Evolutionary conservation across 2,329 filamentous ascomycete species (phyloP), one percentile per base, ranked within the genome.

Genomic region (Fusarium irregulare): DNA sequence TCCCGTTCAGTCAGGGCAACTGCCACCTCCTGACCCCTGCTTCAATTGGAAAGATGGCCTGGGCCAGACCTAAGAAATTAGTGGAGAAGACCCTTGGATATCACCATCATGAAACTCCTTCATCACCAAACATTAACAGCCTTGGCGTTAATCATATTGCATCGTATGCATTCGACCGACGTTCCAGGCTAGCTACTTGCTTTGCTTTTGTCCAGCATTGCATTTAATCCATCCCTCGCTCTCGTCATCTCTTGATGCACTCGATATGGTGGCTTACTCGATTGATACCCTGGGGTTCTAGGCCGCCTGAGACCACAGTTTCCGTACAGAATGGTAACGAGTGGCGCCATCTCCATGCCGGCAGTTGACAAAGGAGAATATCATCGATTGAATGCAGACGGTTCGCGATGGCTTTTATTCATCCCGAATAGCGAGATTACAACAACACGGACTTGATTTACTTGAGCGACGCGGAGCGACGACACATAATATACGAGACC

Each of bases 21-120:
- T 66, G 45, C 20, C 47, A 60, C 30, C 70, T 65, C 68, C 70
- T 72, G 13, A 53, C 70, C 72, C 72, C 70, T 75, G 70, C 70
- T 63, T 70, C 23, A 51, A 27, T 51, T 41, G 23, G 16, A 18
- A 14, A 16, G 45, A 48, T 50, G 56, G 61, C 53, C 59, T 65
- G 54, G 47, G 42, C 47, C 50, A 45, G 56, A 37, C 34, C 34
- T 37, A 11, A 37, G 34, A 3, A 10, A 37, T 37, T 37, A 62
- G 65, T 59, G 60, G 67, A 40, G 40, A 64, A 60, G 72, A 73
- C 70, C 72, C 72, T 72, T 72, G 60, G 57, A 42, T 46, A 54
- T 64, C 62, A 57, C 59, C 59, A 62, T 27, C 47, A 47, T 55
- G 54, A 60, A 18, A 27, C 34, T 37, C 34, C 20, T 20, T 32